Conservation (phyloP, 1,139 yeast species). For the Sugiyamaella paludigena region DNA sequence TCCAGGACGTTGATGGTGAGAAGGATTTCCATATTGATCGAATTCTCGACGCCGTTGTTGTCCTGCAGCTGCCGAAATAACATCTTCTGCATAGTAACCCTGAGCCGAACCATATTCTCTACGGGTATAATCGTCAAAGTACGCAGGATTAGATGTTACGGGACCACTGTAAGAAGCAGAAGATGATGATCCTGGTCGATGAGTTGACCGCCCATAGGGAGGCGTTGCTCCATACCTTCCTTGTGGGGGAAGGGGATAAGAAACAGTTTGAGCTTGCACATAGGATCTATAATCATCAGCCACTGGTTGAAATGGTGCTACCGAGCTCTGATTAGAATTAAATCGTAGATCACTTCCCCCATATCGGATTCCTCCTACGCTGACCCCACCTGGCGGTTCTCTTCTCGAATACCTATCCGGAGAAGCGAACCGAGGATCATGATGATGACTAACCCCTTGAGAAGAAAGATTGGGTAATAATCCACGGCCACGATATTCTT, state of each 20-base stretch:
- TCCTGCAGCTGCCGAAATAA: no score
- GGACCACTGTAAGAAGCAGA: constrained; percentile 10
- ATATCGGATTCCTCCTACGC: not conserved
- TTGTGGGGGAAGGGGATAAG: not conserved
- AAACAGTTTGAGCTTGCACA: not conserved
- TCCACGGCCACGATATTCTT: constrained; percentile 4
- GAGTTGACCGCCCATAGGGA: not conserved
- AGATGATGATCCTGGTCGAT: constrained; percentile 8
- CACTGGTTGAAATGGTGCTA: not conserved
- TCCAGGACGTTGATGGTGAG: constrained; percentile 9
- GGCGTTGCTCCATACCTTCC: not conserved
- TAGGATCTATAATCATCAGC: constrained; percentile 2
- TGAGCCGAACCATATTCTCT: not conserved
- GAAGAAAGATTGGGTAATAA: no score
- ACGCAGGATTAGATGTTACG: not conserved
- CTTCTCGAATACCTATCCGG: constrained; percentile 10
- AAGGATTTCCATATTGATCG: not conserved
- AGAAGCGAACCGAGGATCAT: constrained; percentile 5
- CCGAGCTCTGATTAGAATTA: not conserved
- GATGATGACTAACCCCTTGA: no score
- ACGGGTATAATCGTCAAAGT: constrained; percentile 7
- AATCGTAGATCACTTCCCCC: not conserved
- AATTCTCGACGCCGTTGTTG: constrained; percentile 1
- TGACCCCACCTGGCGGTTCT: constrained; percentile 2
- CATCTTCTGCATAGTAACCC: constrained; percentile 5